These are phyloP conservation scores for Ascochyta clinopodiicola DNA, from an alignment of 2,329 filamentous ascomycete genomes.

Conservation along the genomic window DNA sequence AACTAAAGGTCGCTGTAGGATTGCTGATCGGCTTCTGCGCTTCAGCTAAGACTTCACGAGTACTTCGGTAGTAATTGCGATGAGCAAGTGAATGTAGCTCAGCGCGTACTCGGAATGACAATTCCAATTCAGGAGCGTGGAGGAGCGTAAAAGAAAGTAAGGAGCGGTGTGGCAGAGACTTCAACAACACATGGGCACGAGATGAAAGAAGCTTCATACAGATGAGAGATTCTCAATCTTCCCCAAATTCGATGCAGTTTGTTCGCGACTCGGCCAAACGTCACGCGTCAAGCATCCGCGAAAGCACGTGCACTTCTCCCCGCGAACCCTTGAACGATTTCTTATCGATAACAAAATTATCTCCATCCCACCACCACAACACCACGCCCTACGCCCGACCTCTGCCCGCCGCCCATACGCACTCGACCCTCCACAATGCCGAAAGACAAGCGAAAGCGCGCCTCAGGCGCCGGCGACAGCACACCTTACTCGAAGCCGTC, in stretches of 20 bases:
- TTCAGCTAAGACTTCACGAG: no score
- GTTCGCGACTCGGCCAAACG: constrained; percentile 5
- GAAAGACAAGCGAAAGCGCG: constrained; percentile 52
- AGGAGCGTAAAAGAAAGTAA: background rate
- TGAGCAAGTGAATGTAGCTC: background rate
- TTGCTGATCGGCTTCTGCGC: no score
- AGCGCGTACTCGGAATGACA: constrained; percentile 2
- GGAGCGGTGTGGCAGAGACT: background rate
- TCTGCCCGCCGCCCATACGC: background rate
- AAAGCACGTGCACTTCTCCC: constrained; percentile 23
- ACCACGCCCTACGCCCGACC: constrained; percentile 1
- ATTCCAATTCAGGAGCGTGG: background rate
- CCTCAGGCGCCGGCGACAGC: constrained; percentile 40
- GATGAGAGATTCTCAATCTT: background rate
- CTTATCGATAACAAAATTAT: constrained; percentile 35
- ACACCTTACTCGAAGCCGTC: constrained; percentile 55
- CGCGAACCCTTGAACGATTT: constrained; percentile 14
- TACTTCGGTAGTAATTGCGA: background rate
- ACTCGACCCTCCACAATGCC: constrained; percentile 48
- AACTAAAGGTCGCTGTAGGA: no score
- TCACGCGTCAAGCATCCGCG: constrained; percentile 19
- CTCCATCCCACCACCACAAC: constrained; percentile 18
- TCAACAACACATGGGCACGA: background rate
- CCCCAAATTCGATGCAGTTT: background rate
- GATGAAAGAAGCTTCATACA: background rate